Percentiles rank a stretch among this genome's conserved stretches.
Evolutionary conservation across 768 basidiomycete species (phyloP).

Genomic region (Phylloporus sp.): DNA sequence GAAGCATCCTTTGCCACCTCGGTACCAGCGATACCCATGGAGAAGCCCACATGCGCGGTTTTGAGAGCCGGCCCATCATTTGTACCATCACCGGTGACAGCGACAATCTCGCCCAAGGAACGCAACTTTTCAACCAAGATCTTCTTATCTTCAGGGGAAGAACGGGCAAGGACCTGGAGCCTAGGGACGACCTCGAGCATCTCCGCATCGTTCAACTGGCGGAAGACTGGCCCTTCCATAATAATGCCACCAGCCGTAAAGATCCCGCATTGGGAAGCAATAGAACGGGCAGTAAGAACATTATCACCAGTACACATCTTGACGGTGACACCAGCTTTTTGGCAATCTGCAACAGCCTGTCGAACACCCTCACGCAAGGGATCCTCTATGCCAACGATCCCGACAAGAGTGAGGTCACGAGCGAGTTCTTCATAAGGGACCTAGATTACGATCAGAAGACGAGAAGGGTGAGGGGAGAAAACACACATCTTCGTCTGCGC

Average conservation of each 20-base stretch:
- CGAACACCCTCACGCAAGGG: conserved; percentile 88
- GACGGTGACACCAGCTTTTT: conserved; percentile 83
- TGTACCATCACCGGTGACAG: conserved; percentile 96
- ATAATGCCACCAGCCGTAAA: conserved; percentile 91
- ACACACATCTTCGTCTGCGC: conserved; percentile 53
- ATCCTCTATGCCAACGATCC: conserved; percentile 94
- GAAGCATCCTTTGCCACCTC: conserved; percentile 99
- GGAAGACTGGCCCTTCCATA: conserved; percentile 97
- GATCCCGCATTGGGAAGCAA: conserved; percentile 94
- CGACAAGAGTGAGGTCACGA: conserved; percentile 75
- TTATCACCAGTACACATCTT: conserved; percentile 99
- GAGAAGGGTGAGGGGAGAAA: background rate
- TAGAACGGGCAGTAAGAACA: conserved; percentile 92
- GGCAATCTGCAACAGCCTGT: conserved; percentile 84
- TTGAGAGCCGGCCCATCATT: conserved; percentile 97
- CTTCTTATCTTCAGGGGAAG: conserved; percentile 96
- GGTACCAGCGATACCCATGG: conserved; percentile 94
- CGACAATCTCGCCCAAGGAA: conserved; percentile 82
- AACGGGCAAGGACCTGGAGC: conserved; percentile 94
- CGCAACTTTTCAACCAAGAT: conserved; percentile 87
- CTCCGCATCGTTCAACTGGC: conserved; percentile 66
- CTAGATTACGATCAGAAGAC: conserved; percentile 33
- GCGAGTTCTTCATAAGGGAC: conserved; percentile 69
- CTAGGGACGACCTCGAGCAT: conserved; percentile 83
- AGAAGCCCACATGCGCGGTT: conserved; percentile 94